Evolutionary conservation across 2,329 filamentous ascomycete species (phyloP), one percentile per base, ranked within the genome.

Genomic region (Myriosclerotinia duriaeana): DNA sequence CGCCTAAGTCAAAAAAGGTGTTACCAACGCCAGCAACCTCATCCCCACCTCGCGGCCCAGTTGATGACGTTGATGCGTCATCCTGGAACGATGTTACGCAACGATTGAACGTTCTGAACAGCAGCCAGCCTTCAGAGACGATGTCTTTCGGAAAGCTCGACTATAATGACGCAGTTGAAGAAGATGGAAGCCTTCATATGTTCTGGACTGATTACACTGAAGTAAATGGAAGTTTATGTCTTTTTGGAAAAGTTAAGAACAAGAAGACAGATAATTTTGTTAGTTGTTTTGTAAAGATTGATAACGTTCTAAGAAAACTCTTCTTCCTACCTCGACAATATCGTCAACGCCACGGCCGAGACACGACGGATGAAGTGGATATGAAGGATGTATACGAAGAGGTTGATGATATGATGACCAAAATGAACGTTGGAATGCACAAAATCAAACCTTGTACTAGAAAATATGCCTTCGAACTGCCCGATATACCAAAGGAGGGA

Each of bases 171-270:
- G 93, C 91, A n/a, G 80, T 96, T n/a, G 94, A 98, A 77, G 88
- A 91, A 69, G 93, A 99, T 74, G 95, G 94, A 46, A 96, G 91
- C 72, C 82, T 99, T 40, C 89, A 89, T 72, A 92, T 99, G 81
- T 99, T 97, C 80, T 99, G 95, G 95, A 90, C 91, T 9, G 95
- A 99, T 78, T 99, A 97, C 75, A 92, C 90, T 0, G 95, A 99
- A 76, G 82, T 97, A 76, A 93, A 93, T 74, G 94, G 94, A 67
- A 95, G 89, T 72, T 81, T 99, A 12, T 98, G 93, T 77, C 84
- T 99, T 14, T 98, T 99, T 75, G 95, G 95, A 70, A 99, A 99
- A 76, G 94, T 97, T 34, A 87, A 93, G 73, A 93, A 97, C 80
- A 97, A 93, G 78, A 90, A 88, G 73, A 91, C 87, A 1, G 88